phyloP scores from a whole-genome alignment of 2,329 filamentous ascomycete species.

The Cladophialophora immunda region DNA sequence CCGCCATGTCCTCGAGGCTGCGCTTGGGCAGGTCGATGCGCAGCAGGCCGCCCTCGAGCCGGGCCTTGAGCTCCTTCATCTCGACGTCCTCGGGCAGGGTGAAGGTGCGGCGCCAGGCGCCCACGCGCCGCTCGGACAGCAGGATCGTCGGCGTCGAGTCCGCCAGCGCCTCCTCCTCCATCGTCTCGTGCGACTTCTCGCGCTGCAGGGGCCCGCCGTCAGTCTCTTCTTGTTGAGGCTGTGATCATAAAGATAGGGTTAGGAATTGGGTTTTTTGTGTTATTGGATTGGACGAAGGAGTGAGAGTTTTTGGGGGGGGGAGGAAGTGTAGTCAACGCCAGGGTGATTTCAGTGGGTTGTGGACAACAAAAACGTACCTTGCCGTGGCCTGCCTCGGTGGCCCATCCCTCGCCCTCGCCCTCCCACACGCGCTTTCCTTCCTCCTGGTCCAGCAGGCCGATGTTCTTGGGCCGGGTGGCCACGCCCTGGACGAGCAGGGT shows the following conservation, averaged over 20 bases:
- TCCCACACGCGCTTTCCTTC: conserved; percentile 34
- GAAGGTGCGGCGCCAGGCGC: conserved; percentile 37
- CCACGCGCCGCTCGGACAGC: conserved; percentile 34
- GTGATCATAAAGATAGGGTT: not conserved
- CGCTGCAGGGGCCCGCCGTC: conserved; percentile 34
- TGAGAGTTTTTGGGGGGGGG: not conserved
- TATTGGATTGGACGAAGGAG: too few species aligned
- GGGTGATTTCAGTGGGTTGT: too few species aligned
- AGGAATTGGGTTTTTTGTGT: not conserved
- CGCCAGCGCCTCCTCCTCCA: conserved; percentile 30
- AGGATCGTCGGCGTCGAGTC: conserved; percentile 34
- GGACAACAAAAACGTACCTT: conserved; percentile 23
- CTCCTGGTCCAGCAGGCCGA: conserved; percentile 29
- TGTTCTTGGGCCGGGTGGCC: conserved; percentile 27
- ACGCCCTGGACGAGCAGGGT: conserved; percentile 36
- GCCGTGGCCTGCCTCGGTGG: conserved; percentile 30
- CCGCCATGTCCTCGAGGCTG: conserved; percentile 31
- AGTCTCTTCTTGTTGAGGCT: conserved; percentile 2
- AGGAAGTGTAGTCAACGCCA: not conserved
- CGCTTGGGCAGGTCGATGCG: conserved; percentile 36
- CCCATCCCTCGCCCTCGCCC: conserved; percentile 34
- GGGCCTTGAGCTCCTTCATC: conserved; percentile 37
- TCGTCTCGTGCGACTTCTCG: conserved; percentile 33
- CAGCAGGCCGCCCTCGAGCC: conserved; percentile 34
- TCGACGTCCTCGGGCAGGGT: conserved; percentile 37